A percentile compares a stretch with the other conserved stretches of the same genome.
Conservation (phyloP, 179 eudicot species). For the Silene coronaria region DNA sequence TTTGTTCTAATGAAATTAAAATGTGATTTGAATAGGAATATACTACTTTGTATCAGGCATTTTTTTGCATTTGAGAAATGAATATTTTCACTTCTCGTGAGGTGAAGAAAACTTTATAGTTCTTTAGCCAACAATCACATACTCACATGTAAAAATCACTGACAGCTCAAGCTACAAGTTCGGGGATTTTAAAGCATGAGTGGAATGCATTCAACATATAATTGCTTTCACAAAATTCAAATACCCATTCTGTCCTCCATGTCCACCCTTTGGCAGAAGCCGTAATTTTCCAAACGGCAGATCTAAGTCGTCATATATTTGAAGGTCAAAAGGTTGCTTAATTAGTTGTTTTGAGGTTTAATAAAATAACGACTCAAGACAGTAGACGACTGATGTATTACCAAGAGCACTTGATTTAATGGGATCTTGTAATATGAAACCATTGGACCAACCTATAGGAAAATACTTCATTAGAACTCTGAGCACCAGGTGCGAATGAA, state of each 20-base stretch:
- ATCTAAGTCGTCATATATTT: slow-evolving; percentile 92
- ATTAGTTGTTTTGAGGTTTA: slow-evolving; percentile 10
- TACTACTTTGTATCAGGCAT: not conserved
- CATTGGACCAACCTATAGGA: slow-evolving; percentile 76
- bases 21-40: not conserved
- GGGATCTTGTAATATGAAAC: slow-evolving; percentile 92
- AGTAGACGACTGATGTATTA: slow-evolving; percentile 30
- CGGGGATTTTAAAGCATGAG: not conserved
- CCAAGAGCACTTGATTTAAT: slow-evolving; percentile 86
- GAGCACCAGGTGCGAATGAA: not conserved
- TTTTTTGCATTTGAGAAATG: not conserved
- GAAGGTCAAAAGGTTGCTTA: slow-evolving; percentile 18
- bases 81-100: not conserved
- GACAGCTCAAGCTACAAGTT: not conserved
- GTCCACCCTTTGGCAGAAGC: slow-evolving; percentile 93
- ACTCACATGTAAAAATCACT: not conserved
- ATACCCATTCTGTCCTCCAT: slow-evolving; percentile 99
- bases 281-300: slow-evolving; percentile 82
- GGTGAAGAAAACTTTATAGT: not conserved
- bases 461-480: slow-evolving; percentile 7
- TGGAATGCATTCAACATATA: not conserved
- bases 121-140: not conserved
- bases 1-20: not conserved
- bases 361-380: not conserved
- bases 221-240: not conserved